Percentiles rank a stretch among this genome's conserved stretches.
Evolutionary conservation across 108 stramenopile genomes (phyloP).

Genomic region (Stephanodiscus triporus): DNA sequence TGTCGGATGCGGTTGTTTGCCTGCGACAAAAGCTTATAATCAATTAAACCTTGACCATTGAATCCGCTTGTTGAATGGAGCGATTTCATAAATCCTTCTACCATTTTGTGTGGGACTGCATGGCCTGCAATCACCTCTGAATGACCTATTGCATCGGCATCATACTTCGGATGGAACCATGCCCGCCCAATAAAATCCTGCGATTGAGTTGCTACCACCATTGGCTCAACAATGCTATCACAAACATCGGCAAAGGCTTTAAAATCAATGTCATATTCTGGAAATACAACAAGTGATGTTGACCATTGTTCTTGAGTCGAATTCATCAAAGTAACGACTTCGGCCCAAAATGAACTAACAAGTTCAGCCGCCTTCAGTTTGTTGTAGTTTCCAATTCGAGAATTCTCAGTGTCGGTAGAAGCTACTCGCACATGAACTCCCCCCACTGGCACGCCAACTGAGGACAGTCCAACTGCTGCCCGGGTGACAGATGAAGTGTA

Average conservation of each 20-base stretch:
- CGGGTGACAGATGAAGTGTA: conserved; percentile 52
- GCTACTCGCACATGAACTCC: conserved; percentile 29
- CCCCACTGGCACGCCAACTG: conserved; percentile 38
- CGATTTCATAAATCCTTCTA: conserved; percentile 48
- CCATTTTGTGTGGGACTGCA: conserved; percentile 60
- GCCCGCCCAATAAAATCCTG: conserved; percentile 53
- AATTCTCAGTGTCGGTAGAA: background rate
- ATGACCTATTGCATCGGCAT: conserved; percentile 46
- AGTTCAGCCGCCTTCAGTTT: conserved; percentile 24
- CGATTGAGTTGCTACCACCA: conserved; percentile 40
- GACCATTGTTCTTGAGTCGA: conserved; percentile 51
- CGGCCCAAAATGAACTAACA: conserved; percentile 51
- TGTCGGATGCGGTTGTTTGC: conserved; percentile 61
- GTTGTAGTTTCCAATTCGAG: background rate
- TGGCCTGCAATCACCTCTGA: conserved; percentile 51
- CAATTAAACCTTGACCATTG: conserved; percentile 3
- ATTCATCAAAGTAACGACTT: conserved; percentile 30
- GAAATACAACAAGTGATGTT: conserved; percentile 52
- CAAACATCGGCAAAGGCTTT: conserved; percentile 43
- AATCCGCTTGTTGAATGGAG: conserved; percentile 1
- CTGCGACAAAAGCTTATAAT: conserved; percentile 19
- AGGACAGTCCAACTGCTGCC: conserved; percentile 58
- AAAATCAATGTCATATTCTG: conserved; percentile 54
- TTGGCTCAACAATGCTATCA: conserved; percentile 53
- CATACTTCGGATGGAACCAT: conserved; percentile 63